Percentiles rank a stretch among this genome's conserved stretches.
These are phyloP conservation scores for Panicum miliaceum DNA, from an alignment of 176 grass and related monocot genomes.

Conservation along the genomic window DNA sequence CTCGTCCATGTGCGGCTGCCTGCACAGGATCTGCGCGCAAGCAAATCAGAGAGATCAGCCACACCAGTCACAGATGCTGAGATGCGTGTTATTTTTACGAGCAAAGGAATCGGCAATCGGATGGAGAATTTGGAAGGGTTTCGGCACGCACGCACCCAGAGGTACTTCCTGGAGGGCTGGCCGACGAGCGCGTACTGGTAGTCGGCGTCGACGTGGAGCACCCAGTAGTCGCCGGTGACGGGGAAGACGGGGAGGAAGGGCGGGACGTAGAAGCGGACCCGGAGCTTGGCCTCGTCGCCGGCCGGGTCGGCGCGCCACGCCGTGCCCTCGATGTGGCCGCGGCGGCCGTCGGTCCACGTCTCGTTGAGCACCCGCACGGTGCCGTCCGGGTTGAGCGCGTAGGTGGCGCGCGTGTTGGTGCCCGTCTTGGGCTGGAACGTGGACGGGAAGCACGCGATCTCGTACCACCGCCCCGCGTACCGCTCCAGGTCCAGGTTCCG, in stretches of 20 bases:
- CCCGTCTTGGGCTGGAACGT: slow-evolving; percentile 72
- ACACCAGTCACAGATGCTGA: neutral
- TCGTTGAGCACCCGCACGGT: slow-evolving; percentile 77
- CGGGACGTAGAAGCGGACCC: slow-evolving; percentile 76
- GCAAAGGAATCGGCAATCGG: too few species aligned
- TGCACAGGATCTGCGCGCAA: slow-evolving; percentile 62
- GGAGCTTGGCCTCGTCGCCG: slow-evolving; percentile 82
- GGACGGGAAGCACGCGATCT: slow-evolving; percentile 79
- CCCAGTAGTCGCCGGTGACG: slow-evolving; percentile 88
- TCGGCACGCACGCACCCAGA: too few species aligned
- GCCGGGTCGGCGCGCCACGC: slow-evolving; percentile 54
- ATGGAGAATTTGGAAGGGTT: too few species aligned
- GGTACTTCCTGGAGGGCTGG: slow-evolving; percentile 81
- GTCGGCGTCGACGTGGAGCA: slow-evolving; percentile 68
- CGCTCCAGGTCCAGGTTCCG: slow-evolving; percentile 62
- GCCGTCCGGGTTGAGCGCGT: slow-evolving; percentile 57
- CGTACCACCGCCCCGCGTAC: slow-evolving; percentile 85
- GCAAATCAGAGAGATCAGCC: neutral
- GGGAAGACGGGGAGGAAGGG: slow-evolving; percentile 82
- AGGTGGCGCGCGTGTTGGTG: slow-evolving; percentile 70
- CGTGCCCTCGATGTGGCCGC: slow-evolving; percentile 68
- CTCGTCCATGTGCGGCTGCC: slow-evolving; percentile 70
- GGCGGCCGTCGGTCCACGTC: slow-evolving; percentile 78
- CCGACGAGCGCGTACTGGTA: slow-evolving; percentile 87
- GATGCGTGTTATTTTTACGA: neutral